Conservation (phyloP, 192 early-diverging fungal species). For the Umbelopsis isabellina region DNA sequence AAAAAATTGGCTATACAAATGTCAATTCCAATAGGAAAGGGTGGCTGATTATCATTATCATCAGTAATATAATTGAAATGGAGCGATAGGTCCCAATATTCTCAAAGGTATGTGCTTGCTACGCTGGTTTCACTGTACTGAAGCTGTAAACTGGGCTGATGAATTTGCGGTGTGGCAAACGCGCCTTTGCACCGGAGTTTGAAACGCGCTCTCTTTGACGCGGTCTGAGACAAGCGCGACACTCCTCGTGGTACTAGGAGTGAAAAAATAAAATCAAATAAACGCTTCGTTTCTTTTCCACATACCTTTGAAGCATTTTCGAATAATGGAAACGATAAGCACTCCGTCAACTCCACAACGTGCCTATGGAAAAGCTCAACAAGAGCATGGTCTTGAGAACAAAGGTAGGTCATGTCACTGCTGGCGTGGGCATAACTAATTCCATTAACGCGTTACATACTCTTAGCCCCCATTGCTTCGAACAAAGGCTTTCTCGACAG, state of each 20-base stretch:
- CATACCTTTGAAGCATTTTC: background rate
- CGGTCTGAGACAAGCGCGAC: background rate
- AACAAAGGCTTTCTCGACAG: conserved; percentile 12
- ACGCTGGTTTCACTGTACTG: too few relatives aligned
- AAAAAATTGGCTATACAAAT: too few relatives aligned
- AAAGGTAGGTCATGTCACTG: too few relatives aligned
- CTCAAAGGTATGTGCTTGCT: too few relatives aligned
- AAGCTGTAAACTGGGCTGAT: too few relatives aligned
- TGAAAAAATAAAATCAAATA: background rate
- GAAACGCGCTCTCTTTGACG: conserved; percentile 9
- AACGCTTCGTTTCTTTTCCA: background rate
- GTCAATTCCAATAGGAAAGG: too few relatives aligned
- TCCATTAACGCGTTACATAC: background rate
- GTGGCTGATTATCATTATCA: too few relatives aligned
- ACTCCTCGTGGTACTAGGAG: background rate
- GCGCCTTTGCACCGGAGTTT: background rate
- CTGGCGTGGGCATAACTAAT: background rate
- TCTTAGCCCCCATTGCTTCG: background rate
- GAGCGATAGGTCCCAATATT: too few relatives aligned
- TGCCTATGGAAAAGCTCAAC: background rate
- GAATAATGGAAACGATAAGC: background rate
- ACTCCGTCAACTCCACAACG: conserved; percentile 16
- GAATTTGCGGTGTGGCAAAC: too few relatives aligned
- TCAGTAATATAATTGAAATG: too few relatives aligned
- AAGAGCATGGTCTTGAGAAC: too few relatives aligned